These are phyloP conservation scores for Narthecium ossifragum DNA, from an alignment of 106 monocot species.

Conservation along the genomic window DNA sequence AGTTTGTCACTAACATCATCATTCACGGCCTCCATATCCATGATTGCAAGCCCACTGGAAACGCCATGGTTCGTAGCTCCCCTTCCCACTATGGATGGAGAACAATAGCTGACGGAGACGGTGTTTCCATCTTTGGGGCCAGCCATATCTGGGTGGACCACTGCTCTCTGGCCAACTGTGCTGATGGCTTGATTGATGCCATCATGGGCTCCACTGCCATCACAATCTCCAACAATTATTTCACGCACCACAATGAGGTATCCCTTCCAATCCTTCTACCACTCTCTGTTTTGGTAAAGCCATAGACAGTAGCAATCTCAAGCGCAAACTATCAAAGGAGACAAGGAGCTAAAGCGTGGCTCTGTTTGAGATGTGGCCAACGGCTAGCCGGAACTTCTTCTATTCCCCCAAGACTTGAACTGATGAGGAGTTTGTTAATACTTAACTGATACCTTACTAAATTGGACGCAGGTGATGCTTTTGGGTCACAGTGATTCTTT, in stretches of 20 bases:
- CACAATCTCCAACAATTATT: conserved; percentile 43
- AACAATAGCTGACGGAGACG: conserved; percentile 47
- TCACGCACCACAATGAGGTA: conserved; percentile 51
- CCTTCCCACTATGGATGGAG: conserved; percentile 47
- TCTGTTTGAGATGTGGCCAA: too few relatives aligned
- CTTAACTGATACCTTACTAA: background rate
- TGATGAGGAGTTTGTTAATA: too few relatives aligned
- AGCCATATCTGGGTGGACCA: conserved; percentile 51
- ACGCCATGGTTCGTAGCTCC: conserved; percentile 46
- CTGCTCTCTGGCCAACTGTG: conserved; percentile 41
- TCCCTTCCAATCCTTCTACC: background rate
- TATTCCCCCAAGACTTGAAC: too few relatives aligned
- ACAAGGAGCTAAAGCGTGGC: too few relatives aligned
- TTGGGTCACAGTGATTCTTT: conserved; percentile 48
- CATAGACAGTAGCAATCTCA: too few relatives aligned
- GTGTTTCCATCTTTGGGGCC: conserved; percentile 30
- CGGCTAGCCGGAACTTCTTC: too few relatives aligned
- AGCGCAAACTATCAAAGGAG: too few relatives aligned
- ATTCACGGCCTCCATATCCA: conserved; percentile 39
- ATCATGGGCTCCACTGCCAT: conserved; percentile 41
- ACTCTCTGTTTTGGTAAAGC: background rate
- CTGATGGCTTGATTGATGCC: conserved; percentile 40
- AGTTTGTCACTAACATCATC: conserved; percentile 36
- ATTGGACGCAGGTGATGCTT: conserved; percentile 44
- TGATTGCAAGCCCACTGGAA: conserved; percentile 44